phyloP scores from a whole-genome alignment of 805 yeast species.

The Zygosaccharomyces gambellarensis region DNA sequence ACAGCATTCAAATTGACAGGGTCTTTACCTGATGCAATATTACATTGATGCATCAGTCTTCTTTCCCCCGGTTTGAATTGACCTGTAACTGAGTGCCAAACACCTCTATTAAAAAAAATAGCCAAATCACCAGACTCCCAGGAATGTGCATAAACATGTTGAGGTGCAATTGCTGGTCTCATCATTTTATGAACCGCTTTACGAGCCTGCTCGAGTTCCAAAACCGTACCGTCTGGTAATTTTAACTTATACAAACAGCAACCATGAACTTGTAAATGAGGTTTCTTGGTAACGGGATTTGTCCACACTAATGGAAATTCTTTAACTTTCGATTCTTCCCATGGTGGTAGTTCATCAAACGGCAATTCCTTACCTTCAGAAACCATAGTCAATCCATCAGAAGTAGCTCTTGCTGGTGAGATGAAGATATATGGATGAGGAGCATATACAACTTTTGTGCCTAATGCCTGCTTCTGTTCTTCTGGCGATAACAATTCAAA shows the following conservation, averaged over 20 bases:
- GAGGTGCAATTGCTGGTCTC: constrained; percentile 81
- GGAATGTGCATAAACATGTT: constrained; percentile 69
- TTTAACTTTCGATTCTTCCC: constrained; percentile 78
- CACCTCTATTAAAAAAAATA: constrained; percentile 82
- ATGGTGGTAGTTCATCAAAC: constrained; percentile 66
- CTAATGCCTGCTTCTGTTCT: constrained; percentile 68
- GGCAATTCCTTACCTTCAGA: constrained; percentile 69
- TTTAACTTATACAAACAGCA: constrained; percentile 71
- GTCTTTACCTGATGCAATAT: constrained; percentile 76
- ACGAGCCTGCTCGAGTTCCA: constrained; percentile 70
- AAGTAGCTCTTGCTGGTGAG: constrained; percentile 72
- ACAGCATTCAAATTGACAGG: constrained; percentile 39
- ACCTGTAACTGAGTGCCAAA: constrained; percentile 89
- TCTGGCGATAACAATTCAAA: constrained; percentile 61
- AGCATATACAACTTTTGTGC: constrained; percentile 80
- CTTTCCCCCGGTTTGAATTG: constrained; percentile 74
- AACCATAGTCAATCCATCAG: constrained; percentile 83
- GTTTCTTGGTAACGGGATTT: constrained; percentile 78
- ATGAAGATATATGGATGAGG: constrained; percentile 91
- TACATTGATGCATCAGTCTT: constrained; percentile 90
- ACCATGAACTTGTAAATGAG: constrained; percentile 83
- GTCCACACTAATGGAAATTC: constrained; percentile 87
- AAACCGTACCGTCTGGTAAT: constrained; percentile 50
- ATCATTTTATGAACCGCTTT: constrained; percentile 63
- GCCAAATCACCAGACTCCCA: constrained; percentile 85